Evolutionary conservation across 768 basidiomycete species (phyloP), one percentile per base, ranked within the genome.

Genomic region (Stropharia rugosoannulata): DNA sequence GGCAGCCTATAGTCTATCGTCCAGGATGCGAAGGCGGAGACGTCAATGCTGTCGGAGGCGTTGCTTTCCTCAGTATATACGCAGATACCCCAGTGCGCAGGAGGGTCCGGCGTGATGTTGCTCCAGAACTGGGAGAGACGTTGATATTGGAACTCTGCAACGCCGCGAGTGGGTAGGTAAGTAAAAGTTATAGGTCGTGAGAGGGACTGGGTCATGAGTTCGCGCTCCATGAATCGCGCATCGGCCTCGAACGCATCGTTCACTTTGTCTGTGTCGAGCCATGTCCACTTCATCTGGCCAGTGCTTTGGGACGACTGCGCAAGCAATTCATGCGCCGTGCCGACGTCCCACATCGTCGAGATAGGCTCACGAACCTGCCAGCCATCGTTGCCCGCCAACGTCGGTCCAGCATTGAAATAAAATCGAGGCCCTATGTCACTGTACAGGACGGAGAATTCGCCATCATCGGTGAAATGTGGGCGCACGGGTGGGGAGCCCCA

Each of bases 271-370:
- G 73, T 57, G 11, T 66, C 66, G 16, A 81, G 62, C 72, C 59
- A 66, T 50, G 45, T 43, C 62, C 64, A 66, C 6, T 43, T 44
- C 2, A 11, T 35, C 13, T 47, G 55, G 32, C 46, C 46, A 16
- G 12, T 18, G 11, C 39, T 25, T 11, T 47, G 16, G 4, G 46
- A 43, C 49, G 46, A 43, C 49, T 22, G 22, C 22, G 1, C 22
- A 22, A 43, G 25, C 8, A 51, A 35, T 8, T 55, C 55, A 10
- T 22, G 53, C 22, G 46, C 46, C 7, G 37, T n/a, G 11, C 55
- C 38, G 29, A 74, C 62, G 3, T 68, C 55, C 77, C 75, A 81
- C 2, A 70, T 58, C 0, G 79, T 80, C 16, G 71, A 74, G 5
- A 63, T 37, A 1, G 72, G 64, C 10, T 68, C 66, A 13, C 60